A percentile compares a stretch with the other conserved stretches of the same genome.
Evolutionary conservation across 208 protist genomes (phyloP).

Genomic region (Leishmania tarentolae): DNA sequence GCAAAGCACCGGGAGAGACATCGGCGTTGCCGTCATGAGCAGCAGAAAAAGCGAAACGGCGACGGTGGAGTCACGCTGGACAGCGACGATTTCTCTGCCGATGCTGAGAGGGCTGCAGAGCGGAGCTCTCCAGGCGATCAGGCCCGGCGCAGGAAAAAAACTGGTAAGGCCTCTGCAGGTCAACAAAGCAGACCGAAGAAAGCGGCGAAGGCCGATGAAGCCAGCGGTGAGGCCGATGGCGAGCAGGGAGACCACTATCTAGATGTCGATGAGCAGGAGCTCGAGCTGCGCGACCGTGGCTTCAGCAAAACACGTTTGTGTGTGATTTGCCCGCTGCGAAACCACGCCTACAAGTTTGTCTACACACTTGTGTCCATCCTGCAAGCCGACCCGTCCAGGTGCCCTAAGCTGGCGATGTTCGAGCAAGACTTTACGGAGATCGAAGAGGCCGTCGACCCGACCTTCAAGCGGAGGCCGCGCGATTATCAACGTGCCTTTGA

Average conservation of each 20-base stretch:
- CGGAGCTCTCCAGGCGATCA: neutral
- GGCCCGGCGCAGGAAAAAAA: neutral
- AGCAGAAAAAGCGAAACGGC: slow-evolving; percentile 5
- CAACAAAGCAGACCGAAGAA: neutral
- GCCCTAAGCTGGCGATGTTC: slow-evolving; percentile 78
- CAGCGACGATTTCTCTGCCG: neutral
- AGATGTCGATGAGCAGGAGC: slow-evolving; percentile 44
- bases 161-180: neutral
- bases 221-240: slow-evolving; percentile 3
- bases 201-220: neutral
- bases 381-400: slow-evolving; percentile 59
- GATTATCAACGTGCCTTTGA: slow-evolving; percentile 94
- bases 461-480: slow-evolving; percentile 77
- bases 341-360: slow-evolving; percentile 90
- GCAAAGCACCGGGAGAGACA: slow-evolving; percentile 16
- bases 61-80: neutral
- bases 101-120: neutral
- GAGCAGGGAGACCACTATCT: slow-evolving; percentile 25
- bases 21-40: slow-evolving; percentile 6
- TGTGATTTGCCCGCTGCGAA: slow-evolving; percentile 94
- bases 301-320: slow-evolving; percentile 94
- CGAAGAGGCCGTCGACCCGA: slow-evolving; percentile 84
- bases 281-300: slow-evolving; percentile 92
- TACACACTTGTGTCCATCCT: slow-evolving; percentile 81
- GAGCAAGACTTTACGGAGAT: slow-evolving; percentile 90